These are phyloP conservation scores for Aspergillus kassunensis DNA, from an alignment of 495 filamentous ascomycete genomes.

Conservation along the genomic window DNA sequence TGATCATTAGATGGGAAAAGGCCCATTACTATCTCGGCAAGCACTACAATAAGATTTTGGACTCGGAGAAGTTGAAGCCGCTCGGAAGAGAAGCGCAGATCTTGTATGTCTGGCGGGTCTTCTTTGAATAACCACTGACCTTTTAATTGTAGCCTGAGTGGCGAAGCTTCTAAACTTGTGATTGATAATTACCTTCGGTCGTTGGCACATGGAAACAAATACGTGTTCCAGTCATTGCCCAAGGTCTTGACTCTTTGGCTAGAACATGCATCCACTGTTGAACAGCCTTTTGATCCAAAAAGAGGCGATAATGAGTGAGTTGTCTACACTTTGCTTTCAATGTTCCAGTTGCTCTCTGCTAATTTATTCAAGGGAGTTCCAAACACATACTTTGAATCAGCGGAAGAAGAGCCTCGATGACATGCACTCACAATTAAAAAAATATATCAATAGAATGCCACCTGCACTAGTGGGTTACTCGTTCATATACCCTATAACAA, in stretches of 20 bases:
- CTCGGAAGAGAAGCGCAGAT: conserved; percentile 56
- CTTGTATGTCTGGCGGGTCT: conserved; percentile 34
- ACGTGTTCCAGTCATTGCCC: conserved; percentile 89
- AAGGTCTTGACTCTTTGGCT: conserved; percentile 90
- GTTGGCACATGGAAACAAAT: conserved; percentile 83
- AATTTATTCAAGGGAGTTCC: conserved; percentile 46
- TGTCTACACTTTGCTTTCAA: neutral
- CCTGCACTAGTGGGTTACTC: conserved; percentile 56
- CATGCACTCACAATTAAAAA: conserved; percentile 68
- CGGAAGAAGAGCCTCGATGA: conserved; percentile 63
- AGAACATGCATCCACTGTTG: conserved; percentile 74
- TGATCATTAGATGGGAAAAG: conserved; percentile 73
- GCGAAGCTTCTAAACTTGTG: conserved; percentile 82
- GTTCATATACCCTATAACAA: neutral
- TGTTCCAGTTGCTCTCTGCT: conserved; percentile 6
- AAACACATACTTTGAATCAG: conserved; percentile 48
- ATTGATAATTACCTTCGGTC: conserved; percentile 91
- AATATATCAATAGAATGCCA: conserved; percentile 71
- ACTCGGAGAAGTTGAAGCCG: conserved; percentile 77
- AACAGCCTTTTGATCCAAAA: conserved; percentile 63
- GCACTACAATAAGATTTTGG: conserved; percentile 94
- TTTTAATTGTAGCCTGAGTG: conserved; percentile 52
- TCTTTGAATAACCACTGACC: conserved; percentile 2
- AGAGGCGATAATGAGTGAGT: conserved; percentile 56
- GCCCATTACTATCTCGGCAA: conserved; percentile 95